Evolutionary conservation across 1,139 yeast genomes (phyloP), one percentile per base, ranked within the genome.

Genomic region (Zygoascus hellenicus): DNA sequence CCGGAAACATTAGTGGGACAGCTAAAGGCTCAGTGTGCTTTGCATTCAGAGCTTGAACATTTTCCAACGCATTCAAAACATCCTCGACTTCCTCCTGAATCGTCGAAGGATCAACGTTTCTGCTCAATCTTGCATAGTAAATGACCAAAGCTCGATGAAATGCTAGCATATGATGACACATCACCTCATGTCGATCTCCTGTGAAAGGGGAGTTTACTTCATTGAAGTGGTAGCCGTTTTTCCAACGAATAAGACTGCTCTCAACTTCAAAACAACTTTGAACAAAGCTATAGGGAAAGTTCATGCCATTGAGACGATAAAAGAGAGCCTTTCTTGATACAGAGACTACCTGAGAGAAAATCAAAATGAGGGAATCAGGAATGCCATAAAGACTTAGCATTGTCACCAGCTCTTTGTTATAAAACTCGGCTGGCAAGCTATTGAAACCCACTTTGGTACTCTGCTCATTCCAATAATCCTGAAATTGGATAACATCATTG

Each of bases 1-100:
- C 95, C 59, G 86, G 94, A 90, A 95, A 88, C 58, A 87, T 79
- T 35, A 87, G 68, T 2, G 96, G 96, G 34, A 83, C 78, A 43
- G 86, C 81, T 29, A 77, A 74, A 0, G 77, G 81, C 42, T 75
- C 71, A 31, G 73, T 74, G 11, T 77, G 75, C 36, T 80, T 76
- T 42, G 48, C 45, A 46, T 64, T 64, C 38, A 86, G 68, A 39
- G 65, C 62, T 51, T 81, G 85, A 48, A 88, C 76, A 44, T 76
- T 70, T 59, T 83, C 81, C 55, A 87, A 67, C 60, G 84, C 90
- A 30, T 72, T 69, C 46, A 87, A 69, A 1, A 87, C 85, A 39
- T 73, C 70, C 42, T 69, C 72, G 1, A 86, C 88, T 48, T 80
- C 74, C 16, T 74, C 72, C 58, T 86, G 87, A 14, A 83, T 48